phyloP scores from a whole-genome alignment of 2,329 filamentous ascomycete genomes.

The Aspergillus sp. region DNA sequence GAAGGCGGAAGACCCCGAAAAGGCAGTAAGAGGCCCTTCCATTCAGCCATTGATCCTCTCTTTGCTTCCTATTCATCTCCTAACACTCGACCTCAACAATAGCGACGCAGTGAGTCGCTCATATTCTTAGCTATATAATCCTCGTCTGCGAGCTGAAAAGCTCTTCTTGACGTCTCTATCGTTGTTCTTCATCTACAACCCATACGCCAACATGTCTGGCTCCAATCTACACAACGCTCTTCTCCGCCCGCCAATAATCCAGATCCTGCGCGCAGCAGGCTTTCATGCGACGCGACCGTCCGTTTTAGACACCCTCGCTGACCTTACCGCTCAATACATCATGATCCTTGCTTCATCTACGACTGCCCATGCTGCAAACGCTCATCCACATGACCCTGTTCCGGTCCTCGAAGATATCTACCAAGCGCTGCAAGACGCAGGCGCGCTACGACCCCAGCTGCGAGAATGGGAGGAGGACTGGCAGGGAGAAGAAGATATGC shows the following conservation, averaged over 20 bases:
- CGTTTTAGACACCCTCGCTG: slow-evolving; percentile 83
- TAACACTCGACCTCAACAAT: background rate
- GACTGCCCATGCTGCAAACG: slow-evolving; percentile 69
- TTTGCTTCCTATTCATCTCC: slow-evolving; percentile 5
- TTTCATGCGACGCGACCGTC: slow-evolving; percentile 81
- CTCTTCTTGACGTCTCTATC: background rate
- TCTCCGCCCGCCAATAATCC: slow-evolving; percentile 81
- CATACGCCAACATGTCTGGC: slow-evolving; percentile 44
- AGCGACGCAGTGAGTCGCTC: background rate
- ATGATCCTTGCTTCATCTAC: slow-evolving; percentile 71
- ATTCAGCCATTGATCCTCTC: background rate
- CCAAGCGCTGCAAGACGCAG: slow-evolving; percentile 80
- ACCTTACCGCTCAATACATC: slow-evolving; percentile 81
- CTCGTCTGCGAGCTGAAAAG: background rate
- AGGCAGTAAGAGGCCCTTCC: background rate
- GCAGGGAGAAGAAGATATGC: slow-evolving; percentile 71
- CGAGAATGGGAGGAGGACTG: slow-evolving; percentile 69
- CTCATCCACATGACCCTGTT: slow-evolving; percentile 63
- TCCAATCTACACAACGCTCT: slow-evolving; percentile 69
- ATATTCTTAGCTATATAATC: background rate
- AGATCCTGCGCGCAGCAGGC: slow-evolving; percentile 87
- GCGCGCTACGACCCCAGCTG: slow-evolving; percentile 70
- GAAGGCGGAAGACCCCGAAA: slow-evolving; percentile 11
- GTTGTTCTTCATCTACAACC: background rate
- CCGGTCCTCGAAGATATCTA: slow-evolving; percentile 76